phyloP scores from a whole-genome alignment of 139 green algal genomes.

The Asterochloris erici region DNA sequence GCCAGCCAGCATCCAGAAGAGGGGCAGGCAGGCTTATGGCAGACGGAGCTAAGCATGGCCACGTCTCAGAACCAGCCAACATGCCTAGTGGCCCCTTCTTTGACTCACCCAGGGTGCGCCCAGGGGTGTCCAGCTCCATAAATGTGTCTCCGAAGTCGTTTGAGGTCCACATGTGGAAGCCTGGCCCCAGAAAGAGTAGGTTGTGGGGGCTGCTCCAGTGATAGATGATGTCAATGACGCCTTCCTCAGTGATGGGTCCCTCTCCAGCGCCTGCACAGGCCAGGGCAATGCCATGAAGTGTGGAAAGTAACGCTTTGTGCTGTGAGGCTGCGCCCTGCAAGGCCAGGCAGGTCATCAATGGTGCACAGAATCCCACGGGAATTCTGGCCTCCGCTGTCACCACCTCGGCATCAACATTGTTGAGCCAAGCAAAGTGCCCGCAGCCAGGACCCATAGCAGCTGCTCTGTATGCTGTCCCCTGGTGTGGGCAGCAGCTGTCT shows the following conservation, averaged over 20 bases:
- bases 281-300: not conserved
- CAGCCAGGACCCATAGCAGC: not conserved
- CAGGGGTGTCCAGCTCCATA: not conserved
- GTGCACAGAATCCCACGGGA: not conserved
- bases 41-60: too few relatives aligned
- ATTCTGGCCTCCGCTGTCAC: not conserved
- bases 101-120: not conserved
- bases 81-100: too few relatives aligned
- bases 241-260: conserved; percentile 2
- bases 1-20: too few relatives aligned
- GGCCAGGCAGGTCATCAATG: not conserved
- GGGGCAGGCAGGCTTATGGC: too few relatives aligned
- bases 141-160: conserved; percentile 38
- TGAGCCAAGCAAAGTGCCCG: not conserved
- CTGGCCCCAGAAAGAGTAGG: conserved; percentile 43
- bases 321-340: not conserved
- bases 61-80: too few relatives aligned
- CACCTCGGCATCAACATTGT: not conserved
- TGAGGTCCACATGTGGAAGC: conserved; percentile 33
- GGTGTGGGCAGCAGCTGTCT: too few relatives aligned
- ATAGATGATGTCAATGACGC: conserved; percentile 35
- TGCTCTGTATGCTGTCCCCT: not conserved
- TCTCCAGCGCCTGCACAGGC: not conserved
- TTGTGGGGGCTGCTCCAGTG: conserved; percentile 24
- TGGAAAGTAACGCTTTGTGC: not conserved